Percentiles rank a stretch among this genome's conserved stretches.
phyloP scores from a whole-genome alignment of 306 rosid species.

The Vigna hirtella region DNA sequence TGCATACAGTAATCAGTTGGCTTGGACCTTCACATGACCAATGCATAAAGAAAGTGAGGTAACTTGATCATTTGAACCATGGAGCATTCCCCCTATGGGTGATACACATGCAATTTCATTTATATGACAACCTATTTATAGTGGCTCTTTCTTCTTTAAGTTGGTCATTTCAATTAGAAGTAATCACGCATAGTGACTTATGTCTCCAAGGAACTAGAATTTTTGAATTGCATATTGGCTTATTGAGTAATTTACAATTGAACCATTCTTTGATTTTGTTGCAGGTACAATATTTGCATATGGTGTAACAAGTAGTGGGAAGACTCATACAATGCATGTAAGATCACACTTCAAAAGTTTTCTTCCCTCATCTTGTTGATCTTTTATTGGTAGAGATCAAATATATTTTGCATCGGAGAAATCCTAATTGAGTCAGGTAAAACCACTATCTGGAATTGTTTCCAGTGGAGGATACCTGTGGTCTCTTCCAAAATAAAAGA shows the following conservation, averaged over 20 bases:
- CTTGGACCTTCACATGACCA: slow-evolving; percentile 33
- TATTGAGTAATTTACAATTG: slow-evolving; percentile 37
- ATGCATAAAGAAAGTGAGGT: slow-evolving; percentile 20
- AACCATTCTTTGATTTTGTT: slow-evolving; percentile 40
- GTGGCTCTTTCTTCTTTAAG: slow-evolving; percentile 30
- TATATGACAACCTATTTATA: slow-evolving; percentile 36
- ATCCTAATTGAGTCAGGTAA: neutral
- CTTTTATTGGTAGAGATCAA: neutral
- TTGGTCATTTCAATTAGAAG: slow-evolving; percentile 36
- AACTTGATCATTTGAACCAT: slow-evolving; percentile 34
- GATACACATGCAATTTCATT: slow-evolving; percentile 37
- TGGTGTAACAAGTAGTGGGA: slow-evolving; percentile 99
- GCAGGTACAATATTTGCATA: slow-evolving; percentile 97
- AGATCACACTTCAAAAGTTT: slow-evolving; percentile 45
- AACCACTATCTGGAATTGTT: neutral
- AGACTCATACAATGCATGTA: slow-evolving; percentile 99
- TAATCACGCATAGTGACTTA: slow-evolving; percentile 24
- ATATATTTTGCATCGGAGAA: neutral
- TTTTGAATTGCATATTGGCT: slow-evolving; percentile 39
- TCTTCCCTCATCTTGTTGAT: slow-evolving; percentile 34
- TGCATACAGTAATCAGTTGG: slow-evolving; percentile 33
- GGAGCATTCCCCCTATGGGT: slow-evolving; percentile 24
- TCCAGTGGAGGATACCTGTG: neutral
- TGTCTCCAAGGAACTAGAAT: slow-evolving; percentile 16
- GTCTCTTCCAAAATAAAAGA: neutral